These are phyloP conservation scores for Rhizophlyctis rosea DNA, from an alignment of 192 early-diverging fungal genomes.

Conservation along the genomic window DNA sequence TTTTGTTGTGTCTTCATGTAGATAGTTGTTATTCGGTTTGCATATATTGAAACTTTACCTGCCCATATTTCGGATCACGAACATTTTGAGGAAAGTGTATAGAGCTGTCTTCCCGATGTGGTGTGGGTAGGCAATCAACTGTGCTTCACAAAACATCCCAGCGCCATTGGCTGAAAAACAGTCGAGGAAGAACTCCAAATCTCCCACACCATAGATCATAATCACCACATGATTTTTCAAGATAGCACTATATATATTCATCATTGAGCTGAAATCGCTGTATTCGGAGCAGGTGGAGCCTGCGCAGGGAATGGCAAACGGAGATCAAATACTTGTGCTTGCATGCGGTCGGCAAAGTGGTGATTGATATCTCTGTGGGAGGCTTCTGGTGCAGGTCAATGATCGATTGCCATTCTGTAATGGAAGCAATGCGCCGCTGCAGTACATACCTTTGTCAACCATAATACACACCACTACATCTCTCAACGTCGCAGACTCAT, in stretches of 20 bases:
- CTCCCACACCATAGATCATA: neutral
- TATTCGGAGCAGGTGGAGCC: neutral
- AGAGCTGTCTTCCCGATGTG: too few relatives aligned
- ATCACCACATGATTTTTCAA: neutral
- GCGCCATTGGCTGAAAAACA: neutral
- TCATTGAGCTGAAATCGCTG: neutral
- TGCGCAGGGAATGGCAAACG: neutral
- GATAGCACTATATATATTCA: neutral
- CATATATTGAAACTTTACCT: too few relatives aligned
- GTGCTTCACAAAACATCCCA: neutral
- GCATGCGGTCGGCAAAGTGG: slow-evolving; percentile 60
- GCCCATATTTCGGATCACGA: too few relatives aligned
- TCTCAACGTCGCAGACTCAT: slow-evolving; percentile 65
- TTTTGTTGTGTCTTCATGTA: too few relatives aligned
- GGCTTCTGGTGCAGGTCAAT: neutral
- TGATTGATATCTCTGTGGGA: slow-evolving; percentile 88
- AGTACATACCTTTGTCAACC: slow-evolving; percentile 63
- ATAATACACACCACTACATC: slow-evolving; percentile 84
- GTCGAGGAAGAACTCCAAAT: neutral
- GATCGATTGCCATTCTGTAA: neutral
- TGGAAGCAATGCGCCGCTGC: neutral
- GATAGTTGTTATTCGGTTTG: too few relatives aligned
- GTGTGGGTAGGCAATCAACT: neutral
- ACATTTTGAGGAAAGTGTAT: too few relatives aligned
- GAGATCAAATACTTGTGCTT: neutral